These are phyloP conservation scores for Symbiodinium pilosum DNA, from an alignment of 73 alveolate genomes.

Conservation along the genomic window DNA sequence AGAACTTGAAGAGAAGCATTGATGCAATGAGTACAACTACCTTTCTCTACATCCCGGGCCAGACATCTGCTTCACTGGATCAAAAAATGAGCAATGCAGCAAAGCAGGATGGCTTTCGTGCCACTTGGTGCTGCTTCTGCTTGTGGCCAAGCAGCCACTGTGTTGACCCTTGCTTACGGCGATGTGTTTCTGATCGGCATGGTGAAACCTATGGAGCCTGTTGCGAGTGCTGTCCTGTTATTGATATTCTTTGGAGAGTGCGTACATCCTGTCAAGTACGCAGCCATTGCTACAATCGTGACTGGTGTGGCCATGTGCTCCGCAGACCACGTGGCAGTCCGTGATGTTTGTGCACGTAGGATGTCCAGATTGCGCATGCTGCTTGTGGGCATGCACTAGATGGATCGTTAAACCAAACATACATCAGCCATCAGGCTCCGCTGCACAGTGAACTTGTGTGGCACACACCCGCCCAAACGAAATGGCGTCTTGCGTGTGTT, in stretches of 20 bases:
- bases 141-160: conserved; percentile 3
- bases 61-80: too few species aligned
- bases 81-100: neutral
- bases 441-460: too few species aligned
- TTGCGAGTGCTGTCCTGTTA: conserved; percentile 3
- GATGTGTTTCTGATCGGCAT: conserved; percentile 16
- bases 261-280: conserved; percentile 7
- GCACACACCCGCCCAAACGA: too few species aligned
- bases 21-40: too few species aligned
- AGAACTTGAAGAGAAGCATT: too few species aligned
- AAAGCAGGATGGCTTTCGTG: neutral
- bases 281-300: neutral
- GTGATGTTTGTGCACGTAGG: too few species aligned
- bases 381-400: too few species aligned
- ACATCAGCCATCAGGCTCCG: too few species aligned
- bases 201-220: conserved; percentile 43
- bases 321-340: neutral
- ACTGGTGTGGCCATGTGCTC: conserved; percentile 9
- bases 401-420: too few species aligned
- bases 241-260: neutral
- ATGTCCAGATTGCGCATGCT: too few species aligned
- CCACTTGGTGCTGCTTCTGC: conserved; percentile 3
- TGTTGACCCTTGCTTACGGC: conserved; percentile 17
- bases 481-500: too few species aligned
- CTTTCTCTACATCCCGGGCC: too few species aligned